Percentiles rank a stretch among this genome's conserved stretches.
Conservation (phyloP, 1,139 yeast genomes). For the Pneumocystis sp. region DNA sequence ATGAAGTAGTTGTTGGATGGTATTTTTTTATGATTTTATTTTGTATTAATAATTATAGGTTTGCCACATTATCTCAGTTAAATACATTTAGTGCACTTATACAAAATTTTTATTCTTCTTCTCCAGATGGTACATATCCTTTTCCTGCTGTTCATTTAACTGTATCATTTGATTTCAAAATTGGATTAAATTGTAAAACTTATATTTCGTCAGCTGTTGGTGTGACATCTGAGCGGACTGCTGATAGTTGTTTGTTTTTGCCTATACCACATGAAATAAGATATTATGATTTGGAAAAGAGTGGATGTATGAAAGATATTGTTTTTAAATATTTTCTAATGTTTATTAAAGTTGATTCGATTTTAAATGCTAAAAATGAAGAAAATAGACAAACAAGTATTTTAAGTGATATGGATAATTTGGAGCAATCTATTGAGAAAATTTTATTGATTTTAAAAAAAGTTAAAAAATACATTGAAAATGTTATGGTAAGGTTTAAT, state of each 20-base stretch:
- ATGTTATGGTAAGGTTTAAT: slow-evolving; percentile 23
- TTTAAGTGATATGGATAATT: slow-evolving; percentile 32
- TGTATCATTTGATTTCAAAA: slow-evolving; percentile 31
- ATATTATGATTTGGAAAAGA: slow-evolving; percentile 46
- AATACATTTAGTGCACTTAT: slow-evolving; percentile 69
- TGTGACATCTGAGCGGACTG: slow-evolving; percentile 26
- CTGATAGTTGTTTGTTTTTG: slow-evolving; percentile 61
- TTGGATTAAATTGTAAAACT: slow-evolving; percentile 36
- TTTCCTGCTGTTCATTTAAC: slow-evolving; percentile 71
- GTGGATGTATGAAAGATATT: slow-evolving; percentile 27
- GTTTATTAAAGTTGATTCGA: slow-evolving; percentile 24
- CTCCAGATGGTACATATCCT: slow-evolving; percentile 36
- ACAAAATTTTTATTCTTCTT: slow-evolving; percentile 58
- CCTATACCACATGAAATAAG: slow-evolving; percentile 56
- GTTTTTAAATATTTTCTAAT: slow-evolving; percentile 16
- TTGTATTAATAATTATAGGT: slow-evolving; percentile 19
- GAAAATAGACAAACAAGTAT: slow-evolving; percentile 26
- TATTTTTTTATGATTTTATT: slow-evolving; percentile 1
- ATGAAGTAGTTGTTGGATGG: slow-evolving; percentile 76
- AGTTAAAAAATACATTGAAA: slow-evolving; percentile 34
- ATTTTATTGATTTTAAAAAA: slow-evolving; percentile 45
- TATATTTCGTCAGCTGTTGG: slow-evolving; percentile 72
- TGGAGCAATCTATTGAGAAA: slow-evolving; percentile 42
- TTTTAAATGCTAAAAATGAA: slow-evolving; percentile 22
- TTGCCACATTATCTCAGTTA: slow-evolving; percentile 51